These are phyloP conservation scores for Loxodes magnus DNA, from an alignment of 73 alveolate genomes.

Conservation along the genomic window DNA sequence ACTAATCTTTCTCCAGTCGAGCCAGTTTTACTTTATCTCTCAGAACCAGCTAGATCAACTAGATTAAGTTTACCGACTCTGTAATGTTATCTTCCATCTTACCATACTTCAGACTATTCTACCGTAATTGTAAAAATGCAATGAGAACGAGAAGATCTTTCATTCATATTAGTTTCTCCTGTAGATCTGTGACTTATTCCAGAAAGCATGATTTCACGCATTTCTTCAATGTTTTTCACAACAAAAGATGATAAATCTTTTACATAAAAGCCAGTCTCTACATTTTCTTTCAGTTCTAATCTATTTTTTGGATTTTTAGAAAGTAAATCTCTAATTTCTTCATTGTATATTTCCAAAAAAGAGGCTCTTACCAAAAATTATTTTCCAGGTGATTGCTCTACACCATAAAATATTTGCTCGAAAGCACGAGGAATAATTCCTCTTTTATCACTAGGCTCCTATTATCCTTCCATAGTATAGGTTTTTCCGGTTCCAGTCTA, in stretches of 20 bases:
- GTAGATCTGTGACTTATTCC: slow-evolving; percentile 83
- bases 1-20: slow-evolving; percentile 85
- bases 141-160: slow-evolving; percentile 86
- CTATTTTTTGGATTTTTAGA: slow-evolving; percentile 75
- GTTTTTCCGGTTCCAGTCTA: slow-evolving; percentile 98
- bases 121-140: slow-evolving; percentile 81
- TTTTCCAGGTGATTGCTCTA: slow-evolving; percentile 78
- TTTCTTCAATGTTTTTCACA: slow-evolving; percentile 72
- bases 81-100: slow-evolving; percentile 77
- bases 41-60: slow-evolving; percentile 97
- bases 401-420: slow-evolving; percentile 75
- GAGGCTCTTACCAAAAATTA: slow-evolving; percentile 86
- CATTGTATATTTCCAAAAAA: slow-evolving; percentile 93
- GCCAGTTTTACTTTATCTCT: slow-evolving; percentile 82
- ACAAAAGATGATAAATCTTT: slow-evolving; percentile 84
- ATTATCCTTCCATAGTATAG: slow-evolving; percentile 92
- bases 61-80: slow-evolving; percentile 89
- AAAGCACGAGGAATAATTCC: slow-evolving; percentile 96
- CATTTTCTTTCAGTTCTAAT: slow-evolving; percentile 86
- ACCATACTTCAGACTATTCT: slow-evolving; percentile 77
- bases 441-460: slow-evolving; percentile 70
- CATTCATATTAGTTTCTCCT: slow-evolving; percentile 86
- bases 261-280: slow-evolving; percentile 94
- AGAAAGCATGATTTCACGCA: slow-evolving; percentile 68
- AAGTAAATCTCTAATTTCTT: slow-evolving; percentile 91